Base-by-base conservation (phyloP, 345 rosid species). In the Aurinia saxatilis region DNA sequence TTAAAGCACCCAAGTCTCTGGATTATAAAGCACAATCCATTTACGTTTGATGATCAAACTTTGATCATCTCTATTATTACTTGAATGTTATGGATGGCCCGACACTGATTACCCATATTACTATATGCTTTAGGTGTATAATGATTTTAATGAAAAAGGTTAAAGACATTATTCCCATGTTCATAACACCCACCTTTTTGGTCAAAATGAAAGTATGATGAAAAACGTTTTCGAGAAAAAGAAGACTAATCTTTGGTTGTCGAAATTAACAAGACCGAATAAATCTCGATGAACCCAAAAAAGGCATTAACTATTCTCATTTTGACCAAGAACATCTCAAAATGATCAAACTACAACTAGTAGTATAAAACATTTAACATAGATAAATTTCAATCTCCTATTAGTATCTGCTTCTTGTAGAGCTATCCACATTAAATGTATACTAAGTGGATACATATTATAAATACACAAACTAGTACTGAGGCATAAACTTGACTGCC, bases 171-270 rank as follows among this genome's bases (percentile, higher is more conserved):
- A 16, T 60, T 46, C 64, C 10, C 65, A 57, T 39, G 38, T 44
- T 51, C 35, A 19, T 57, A 48, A 34, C 31, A 6, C 37, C 47
- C 31, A 6, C 37, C 47, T 50, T 68, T 61, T 53, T 44, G 56
- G 55, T 69, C 63, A 36, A 52, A 60, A 52, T 11, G 10, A 60
- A 60, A 51, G n/a, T 51, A 36, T 41, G 60, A 50, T 59, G 60
- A 50, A 23, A 41, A 67, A 23, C 47, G 66, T 68, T 68, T 41
- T 59, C 33, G 12, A 50, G 19, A 44, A 59, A 46, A 49, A 41
- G n/a, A n/a, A n/a, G n/a, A n/a, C n/a, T n/a, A n/a, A n/a, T n/a
- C n/a, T n/a, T n/a, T n/a, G n/a, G n/a, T 50, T 38, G 57, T 48
- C 50, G 29, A 40, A 19, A 33, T 31, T 35, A 13, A 39, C 30